A percentile compares a stretch with the other conserved stretches of the same genome.
phyloP scores from a whole-genome alignment of 2,329 filamentous ascomycete species.

The Fulvia fulva region DNA sequence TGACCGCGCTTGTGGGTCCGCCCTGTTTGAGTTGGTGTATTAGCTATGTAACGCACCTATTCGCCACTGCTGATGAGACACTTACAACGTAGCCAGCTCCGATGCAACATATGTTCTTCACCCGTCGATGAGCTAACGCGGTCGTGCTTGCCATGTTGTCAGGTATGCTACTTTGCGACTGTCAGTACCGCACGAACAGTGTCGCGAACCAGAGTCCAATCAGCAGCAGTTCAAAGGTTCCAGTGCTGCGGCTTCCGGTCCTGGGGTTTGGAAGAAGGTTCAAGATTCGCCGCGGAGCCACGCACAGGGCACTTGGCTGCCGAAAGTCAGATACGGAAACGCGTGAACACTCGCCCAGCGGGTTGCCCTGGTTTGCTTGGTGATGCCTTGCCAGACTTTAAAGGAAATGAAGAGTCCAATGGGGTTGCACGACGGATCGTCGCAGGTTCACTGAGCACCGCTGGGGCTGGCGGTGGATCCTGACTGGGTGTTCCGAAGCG shows the following conservation, averaged over 20 bases:
- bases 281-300: background rate
- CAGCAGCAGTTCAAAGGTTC: background rate
- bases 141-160: background rate
- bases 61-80: slow-evolving; percentile 9
- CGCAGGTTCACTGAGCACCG: background rate
- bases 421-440: background rate
- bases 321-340: background rate
- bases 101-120: slow-evolving; percentile 63
- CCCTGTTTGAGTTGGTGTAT: slow-evolving; percentile 43
- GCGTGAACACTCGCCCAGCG: too few relatives aligned
- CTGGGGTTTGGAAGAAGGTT: background rate
- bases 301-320: background rate
- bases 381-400: background rate
- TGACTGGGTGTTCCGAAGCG: too few relatives aligned
- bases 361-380: background rate
- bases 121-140: slow-evolving; percentile 7
- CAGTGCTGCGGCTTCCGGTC: background rate
- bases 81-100: slow-evolving; percentile 72
- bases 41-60: slow-evolving; percentile 6
- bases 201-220: background rate
- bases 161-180: slow-evolving; percentile 1
- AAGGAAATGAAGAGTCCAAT: background rate
- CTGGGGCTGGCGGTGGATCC: background rate
- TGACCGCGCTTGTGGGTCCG: slow-evolving; percentile 70
- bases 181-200: background rate